A percentile compares a stretch with the other conserved stretches of the same genome.
phyloP scores from a whole-genome alignment of 305 asterid species.

The Fraxinus ornus region DNA sequence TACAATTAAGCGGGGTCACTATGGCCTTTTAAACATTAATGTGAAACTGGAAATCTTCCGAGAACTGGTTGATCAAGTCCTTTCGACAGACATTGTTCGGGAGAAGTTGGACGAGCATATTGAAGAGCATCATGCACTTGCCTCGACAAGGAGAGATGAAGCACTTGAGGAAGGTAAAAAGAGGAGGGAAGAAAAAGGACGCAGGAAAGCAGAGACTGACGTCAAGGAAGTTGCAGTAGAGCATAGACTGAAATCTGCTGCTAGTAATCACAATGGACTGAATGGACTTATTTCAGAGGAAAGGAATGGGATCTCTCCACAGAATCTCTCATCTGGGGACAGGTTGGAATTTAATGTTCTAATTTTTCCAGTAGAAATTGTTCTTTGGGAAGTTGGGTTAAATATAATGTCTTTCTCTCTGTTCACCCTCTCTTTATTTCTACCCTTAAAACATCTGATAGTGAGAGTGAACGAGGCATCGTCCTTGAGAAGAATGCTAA shows the following conservation, averaged over 20 bases:
- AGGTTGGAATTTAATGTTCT: conserved; percentile 43
- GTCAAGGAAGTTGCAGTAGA: conserved; percentile 40
- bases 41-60: conserved; percentile 63
- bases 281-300: conserved; percentile 45
- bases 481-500: conserved; percentile 44
- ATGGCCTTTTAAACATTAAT: conserved; percentile 61
- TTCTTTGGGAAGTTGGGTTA: conserved; percentile 22
- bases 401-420: conserved; percentile 10
- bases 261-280: conserved; percentile 22
- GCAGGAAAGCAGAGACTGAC: conserved; percentile 42
- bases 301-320: conserved; percentile 31
- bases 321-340: conserved; percentile 48
- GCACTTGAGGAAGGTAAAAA: conserved; percentile 81
- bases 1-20: conserved; percentile 78
- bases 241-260: conserved; percentile 30
- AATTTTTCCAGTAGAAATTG: conserved; percentile 6
- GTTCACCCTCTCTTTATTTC: conserved; percentile 10
- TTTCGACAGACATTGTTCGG: conserved; percentile 65
- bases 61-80: conserved; percentile 64
- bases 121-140: conserved; percentile 83
- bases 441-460: conserved; percentile 30
- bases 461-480: conserved; percentile 53
- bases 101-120: conserved; percentile 75
- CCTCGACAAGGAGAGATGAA: conserved; percentile 86
- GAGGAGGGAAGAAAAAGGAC: conserved; percentile 86